phyloP scores from a whole-genome alignment of 129 eudicot species.

The Solidago caesia region DNA sequence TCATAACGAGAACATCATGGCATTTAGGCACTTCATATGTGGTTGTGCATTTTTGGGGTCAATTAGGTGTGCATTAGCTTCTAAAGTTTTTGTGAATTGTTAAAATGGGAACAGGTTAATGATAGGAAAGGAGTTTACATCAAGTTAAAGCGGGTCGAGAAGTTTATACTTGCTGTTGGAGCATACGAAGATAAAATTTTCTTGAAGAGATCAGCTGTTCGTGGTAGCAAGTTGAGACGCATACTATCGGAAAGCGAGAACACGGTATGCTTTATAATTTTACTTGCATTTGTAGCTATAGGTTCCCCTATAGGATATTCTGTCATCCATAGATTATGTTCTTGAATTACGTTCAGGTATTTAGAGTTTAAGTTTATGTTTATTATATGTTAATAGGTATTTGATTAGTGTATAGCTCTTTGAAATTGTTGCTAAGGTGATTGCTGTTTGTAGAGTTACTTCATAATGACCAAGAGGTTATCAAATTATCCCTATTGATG shows the following conservation, averaged over 20 bases:
- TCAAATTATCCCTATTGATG: background rate
- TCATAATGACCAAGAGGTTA: no score
- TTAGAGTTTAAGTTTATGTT: background rate
- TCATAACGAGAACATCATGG: background rate
- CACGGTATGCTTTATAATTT: constrained; percentile 30
- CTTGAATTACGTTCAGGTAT: background rate
- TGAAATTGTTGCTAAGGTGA: background rate
- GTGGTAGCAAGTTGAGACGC: constrained; percentile 30
- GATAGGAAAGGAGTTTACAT: constrained; percentile 43
- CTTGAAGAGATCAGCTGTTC: constrained; percentile 40
- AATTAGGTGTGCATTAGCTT: no score
- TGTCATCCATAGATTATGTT: background rate
- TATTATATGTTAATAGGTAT: background rate
- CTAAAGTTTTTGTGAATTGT: background rate
- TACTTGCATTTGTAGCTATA: background rate
- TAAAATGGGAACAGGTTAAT: constrained; percentile 33
- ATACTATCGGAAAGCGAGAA: constrained; percentile 21
- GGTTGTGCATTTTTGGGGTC: no score
- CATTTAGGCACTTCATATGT: background rate
- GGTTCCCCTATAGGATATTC: background rate
- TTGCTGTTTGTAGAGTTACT: no score
- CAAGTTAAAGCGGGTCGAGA: constrained; percentile 57
- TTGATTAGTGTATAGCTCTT: background rate
- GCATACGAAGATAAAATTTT: constrained; percentile 56
- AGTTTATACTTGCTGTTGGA: constrained; percentile 54